These are phyloP conservation scores for Aquilaria agallochum DNA, from an alignment of 441 rosid species.

Conservation along the genomic window DNA sequence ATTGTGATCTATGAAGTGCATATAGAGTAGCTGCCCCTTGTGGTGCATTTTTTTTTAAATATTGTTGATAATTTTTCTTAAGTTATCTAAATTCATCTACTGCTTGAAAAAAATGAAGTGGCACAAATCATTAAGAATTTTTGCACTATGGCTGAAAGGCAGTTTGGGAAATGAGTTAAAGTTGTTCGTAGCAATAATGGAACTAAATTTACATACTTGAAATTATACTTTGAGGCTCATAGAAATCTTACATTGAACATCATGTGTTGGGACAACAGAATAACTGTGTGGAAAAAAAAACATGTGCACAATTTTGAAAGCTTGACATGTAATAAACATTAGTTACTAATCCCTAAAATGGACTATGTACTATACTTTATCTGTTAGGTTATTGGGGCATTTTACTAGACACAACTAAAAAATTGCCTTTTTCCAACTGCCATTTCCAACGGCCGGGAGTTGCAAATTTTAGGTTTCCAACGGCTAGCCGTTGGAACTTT, in stretches of 20 bases:
- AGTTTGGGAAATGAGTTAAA: conserved; percentile 2
- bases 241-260: neutral
- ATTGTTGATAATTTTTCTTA: conserved; percentile 8
- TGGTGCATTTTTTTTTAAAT: neutral
- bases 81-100: conserved; percentile 8
- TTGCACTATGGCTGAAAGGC: neutral
- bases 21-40: neutral
- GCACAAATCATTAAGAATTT: neutral
- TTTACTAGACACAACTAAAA: too few relatives aligned
- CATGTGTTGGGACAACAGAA: neutral
- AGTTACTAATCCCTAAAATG: too few relatives aligned
- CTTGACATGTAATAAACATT: too few relatives aligned
- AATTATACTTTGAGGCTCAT: neutral
- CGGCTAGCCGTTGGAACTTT: too few relatives aligned
- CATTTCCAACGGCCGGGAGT: too few relatives aligned
- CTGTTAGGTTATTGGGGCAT: too few relatives aligned
- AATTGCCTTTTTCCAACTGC: too few relatives aligned
- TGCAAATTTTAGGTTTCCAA: too few relatives aligned
- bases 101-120: conserved; percentile 8
- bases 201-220: conserved; percentile 3
- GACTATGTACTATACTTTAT: too few relatives aligned
- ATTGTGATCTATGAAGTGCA: conserved; percentile 21
- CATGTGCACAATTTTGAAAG: neutral
- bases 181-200: conserved; percentile 9
- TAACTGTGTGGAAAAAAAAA: neutral